Conservation (phyloP, 1,284 basidiomycete species). For the Cutaneotrichosporon cavernicola region DNA sequence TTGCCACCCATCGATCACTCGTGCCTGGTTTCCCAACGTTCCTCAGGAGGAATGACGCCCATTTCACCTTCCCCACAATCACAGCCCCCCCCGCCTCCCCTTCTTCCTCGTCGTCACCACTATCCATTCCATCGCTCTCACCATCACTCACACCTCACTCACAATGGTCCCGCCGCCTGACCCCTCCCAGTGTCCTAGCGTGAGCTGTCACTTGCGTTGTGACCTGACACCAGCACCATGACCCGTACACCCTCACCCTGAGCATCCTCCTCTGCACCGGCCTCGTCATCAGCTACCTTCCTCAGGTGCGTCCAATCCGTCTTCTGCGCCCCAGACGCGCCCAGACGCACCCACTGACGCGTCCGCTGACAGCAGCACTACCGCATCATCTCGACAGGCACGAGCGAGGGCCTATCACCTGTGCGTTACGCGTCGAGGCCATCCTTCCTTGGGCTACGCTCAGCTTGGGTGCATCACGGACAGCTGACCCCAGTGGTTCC, state of each 20-base stretch:
- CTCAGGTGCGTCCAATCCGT: constrained; percentile 64
- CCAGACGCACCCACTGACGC: background rate
- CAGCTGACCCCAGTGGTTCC: constrained; percentile 62
- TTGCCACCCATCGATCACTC: background rate
- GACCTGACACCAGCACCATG: constrained; percentile 22
- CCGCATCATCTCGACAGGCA: constrained; percentile 58
- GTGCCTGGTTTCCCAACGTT: background rate
- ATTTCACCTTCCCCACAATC: background rate
- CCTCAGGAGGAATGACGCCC: background rate
- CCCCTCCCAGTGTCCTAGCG: constrained; percentile 21
- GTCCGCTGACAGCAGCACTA: constrained; percentile 25
- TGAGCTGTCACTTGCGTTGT: constrained; percentile 15
- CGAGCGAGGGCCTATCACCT: constrained; percentile 85
- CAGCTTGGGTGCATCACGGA: background rate
- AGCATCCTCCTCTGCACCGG: constrained; percentile 74
- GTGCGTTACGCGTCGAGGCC: constrained; percentile 25
- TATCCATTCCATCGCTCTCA: background rate
- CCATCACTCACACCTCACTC: background rate
- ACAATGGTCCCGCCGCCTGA: constrained; percentile 7
- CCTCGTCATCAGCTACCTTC: constrained; percentile 79
- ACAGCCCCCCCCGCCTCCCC: background rate
- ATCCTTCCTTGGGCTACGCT: background rate
- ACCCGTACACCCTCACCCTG: constrained; percentile 61
- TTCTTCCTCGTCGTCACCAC: background rate
- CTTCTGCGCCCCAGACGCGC: background rate